These are phyloP conservation scores for Plasmodium yoelii DNA, from an alignment of 169 alveolate species.

Conservation along the genomic window DNA sequence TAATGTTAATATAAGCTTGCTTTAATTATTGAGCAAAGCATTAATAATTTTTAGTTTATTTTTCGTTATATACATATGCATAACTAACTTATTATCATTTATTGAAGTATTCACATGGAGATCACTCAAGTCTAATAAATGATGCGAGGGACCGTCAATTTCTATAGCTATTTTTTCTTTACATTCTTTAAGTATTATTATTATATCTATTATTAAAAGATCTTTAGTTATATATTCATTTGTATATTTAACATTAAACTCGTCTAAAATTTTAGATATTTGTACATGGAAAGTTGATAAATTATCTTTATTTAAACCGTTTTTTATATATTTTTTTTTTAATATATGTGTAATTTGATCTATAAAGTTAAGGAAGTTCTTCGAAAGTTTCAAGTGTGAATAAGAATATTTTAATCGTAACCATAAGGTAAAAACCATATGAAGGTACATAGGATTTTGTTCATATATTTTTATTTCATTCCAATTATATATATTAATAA, in stretches of 20 bases:
- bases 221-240: slow-evolving; percentile 73
- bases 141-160: slow-evolving; percentile 77
- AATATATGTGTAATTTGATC: slow-evolving; percentile 29
- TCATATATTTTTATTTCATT: slow-evolving; percentile 23
- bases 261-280: slow-evolving; percentile 28
- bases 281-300: slow-evolving; percentile 39
- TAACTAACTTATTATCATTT: slow-evolving; percentile 35
- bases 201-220: slow-evolving; percentile 52
- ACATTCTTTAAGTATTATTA: slow-evolving; percentile 6
- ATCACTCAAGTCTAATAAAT: slow-evolving; percentile 41
- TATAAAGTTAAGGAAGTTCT: slow-evolving; percentile 16
- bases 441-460: slow-evolving; percentile 69
- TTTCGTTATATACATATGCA: background rate
- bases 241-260: slow-evolving; percentile 29
- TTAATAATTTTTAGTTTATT: background rate
- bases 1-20: background rate
- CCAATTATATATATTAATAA: slow-evolving; percentile 70
- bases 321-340: slow-evolving; percentile 3
- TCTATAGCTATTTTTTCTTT: slow-evolving; percentile 61
- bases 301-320: background rate
- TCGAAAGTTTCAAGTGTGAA: slow-evolving; percentile 11
- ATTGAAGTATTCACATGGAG: background rate
- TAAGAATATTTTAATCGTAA: slow-evolving; percentile 66
- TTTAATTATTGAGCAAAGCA: too few relatives aligned
- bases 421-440: slow-evolving; percentile 74